Conservation (phyloP, 1,284 basidiomycete genomes). For the Apiotrichum laibachii region DNA sequence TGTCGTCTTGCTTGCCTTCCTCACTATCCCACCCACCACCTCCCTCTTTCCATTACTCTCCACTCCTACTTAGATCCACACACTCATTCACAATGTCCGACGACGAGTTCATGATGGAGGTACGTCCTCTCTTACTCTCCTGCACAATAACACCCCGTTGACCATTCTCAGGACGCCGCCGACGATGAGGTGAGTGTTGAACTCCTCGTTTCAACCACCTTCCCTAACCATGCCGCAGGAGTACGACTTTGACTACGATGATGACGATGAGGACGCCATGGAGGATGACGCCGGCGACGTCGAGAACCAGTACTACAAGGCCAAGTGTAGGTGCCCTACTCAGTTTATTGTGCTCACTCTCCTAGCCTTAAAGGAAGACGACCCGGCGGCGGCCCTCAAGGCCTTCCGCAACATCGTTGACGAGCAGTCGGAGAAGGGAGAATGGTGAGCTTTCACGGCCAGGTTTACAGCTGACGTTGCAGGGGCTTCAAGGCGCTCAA, state of each 20-base stretch:
- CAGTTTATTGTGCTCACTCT: not conserved
- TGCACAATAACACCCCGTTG: slow-evolving; percentile 9
- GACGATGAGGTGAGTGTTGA: slow-evolving; percentile 47
- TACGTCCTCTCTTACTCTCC: slow-evolving; percentile 20
- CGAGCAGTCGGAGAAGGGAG: slow-evolving; percentile 83
- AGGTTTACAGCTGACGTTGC: slow-evolving; percentile 20
- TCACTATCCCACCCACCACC: too few relatives aligned
- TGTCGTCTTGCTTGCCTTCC: too few relatives aligned
- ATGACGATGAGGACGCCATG: slow-evolving; percentile 70
- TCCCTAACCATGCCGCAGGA: slow-evolving; percentile 58
- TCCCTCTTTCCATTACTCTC: too few relatives aligned
- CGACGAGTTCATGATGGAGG: slow-evolving; percentile 54
- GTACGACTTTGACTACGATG: slow-evolving; percentile 95
- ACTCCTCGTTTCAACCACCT: too few relatives aligned
- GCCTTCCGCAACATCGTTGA: slow-evolving; percentile 85
- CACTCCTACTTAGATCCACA: not conserved
- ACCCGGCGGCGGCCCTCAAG: slow-evolving; percentile 80
- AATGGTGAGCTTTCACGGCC: slow-evolving; percentile 73
- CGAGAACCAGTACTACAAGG: slow-evolving; percentile 98
- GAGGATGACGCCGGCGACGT: slow-evolving; percentile 78
- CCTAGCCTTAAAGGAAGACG: slow-evolving; percentile 84
- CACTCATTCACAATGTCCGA: slow-evolving; percentile 45
- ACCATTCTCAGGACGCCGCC: slow-evolving; percentile 42
- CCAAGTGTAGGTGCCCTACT: slow-evolving; percentile 69
- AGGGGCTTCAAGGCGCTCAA: slow-evolving; percentile 99